These are phyloP conservation scores for Boletus vinaceobasis DNA, from an alignment of 768 basidiomycete species.

Conservation along the genomic window DNA sequence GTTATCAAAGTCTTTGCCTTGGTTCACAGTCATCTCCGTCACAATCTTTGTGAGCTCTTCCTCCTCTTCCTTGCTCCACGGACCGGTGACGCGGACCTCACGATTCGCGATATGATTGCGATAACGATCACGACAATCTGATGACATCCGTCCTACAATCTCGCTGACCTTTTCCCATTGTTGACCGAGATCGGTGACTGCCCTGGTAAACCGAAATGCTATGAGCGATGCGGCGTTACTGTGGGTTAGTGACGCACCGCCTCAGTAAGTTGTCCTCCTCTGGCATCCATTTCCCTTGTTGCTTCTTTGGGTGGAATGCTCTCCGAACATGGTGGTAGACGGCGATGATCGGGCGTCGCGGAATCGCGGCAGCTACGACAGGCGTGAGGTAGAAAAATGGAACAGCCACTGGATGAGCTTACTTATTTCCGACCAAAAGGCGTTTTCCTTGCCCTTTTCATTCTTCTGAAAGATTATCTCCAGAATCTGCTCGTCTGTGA, in stretches of 20 bases:
- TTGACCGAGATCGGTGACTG: constrained; percentile 65
- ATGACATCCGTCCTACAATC: constrained; percentile 68
- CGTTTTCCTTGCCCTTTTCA: constrained; percentile 55
- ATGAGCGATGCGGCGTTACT: constrained; percentile 3
- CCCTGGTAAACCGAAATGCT: constrained; percentile 39
- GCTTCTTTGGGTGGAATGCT: constrained; percentile 62
- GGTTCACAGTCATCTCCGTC: constrained; percentile 65
- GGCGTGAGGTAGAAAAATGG: constrained; percentile 6
- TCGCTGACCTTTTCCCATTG: constrained; percentile 78
- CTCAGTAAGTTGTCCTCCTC: constrained; percentile 63
- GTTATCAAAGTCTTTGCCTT: constrained; percentile 70
- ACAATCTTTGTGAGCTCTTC: constrained; percentile 71
- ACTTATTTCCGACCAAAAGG: constrained; percentile 85
- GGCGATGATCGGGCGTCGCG: constrained; percentile 75
- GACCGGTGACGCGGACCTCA: constrained; percentile 59
- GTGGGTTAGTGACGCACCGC: constrained; percentile 43
- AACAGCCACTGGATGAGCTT: constrained; percentile 21
- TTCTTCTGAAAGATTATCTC: constrained; percentile 69
- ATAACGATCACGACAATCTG: constrained; percentile 83
- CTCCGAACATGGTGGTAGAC: constrained; percentile 82
- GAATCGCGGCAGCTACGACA: constrained; percentile 59
- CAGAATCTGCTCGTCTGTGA: constrained; percentile 52
- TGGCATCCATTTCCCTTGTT: constrained; percentile 66
- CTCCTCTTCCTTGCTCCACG: constrained; percentile 81
- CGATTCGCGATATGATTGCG: constrained; percentile 76